Evolutionary conservation across 176 grass and related monocot genomes (phyloP).

Genomic region (Oropetium thomaeum): DNA sequence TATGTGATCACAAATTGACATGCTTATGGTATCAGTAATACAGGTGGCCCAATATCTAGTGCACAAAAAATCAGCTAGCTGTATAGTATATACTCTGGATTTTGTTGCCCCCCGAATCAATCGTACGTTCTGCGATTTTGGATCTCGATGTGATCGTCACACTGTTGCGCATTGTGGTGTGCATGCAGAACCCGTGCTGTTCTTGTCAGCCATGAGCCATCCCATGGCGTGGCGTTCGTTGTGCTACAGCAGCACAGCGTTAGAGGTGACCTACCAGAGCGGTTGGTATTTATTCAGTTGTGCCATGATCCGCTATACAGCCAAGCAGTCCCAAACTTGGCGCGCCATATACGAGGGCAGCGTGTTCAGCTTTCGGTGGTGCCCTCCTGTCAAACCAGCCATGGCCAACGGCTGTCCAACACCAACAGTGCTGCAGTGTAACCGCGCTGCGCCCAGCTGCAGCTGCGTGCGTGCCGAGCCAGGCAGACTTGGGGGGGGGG

Average conservation of each 20-base stretch:
- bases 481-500: not conserved
- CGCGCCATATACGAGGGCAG: not conserved
- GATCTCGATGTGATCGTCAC: conserved; percentile 24
- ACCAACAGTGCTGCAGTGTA: conserved; percentile 12
- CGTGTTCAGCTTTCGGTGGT: not conserved
- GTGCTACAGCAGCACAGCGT: conserved; percentile 22
- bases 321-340: too few relatives aligned
- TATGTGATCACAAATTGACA: conserved; percentile 12
- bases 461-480: not conserved
- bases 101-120: not conserved
- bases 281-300: conserved; percentile 6
- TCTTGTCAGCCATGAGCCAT: conserved; percentile 32
- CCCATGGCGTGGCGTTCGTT: not conserved
- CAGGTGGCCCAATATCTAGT: not conserved
- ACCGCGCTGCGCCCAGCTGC: too few relatives aligned
- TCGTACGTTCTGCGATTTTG: not conserved
- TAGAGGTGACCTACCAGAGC: not conserved
- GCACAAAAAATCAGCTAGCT: not conserved
- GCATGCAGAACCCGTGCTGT: conserved; percentile 9
- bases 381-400: not conserved
- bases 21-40: not conserved
- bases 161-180: conserved; percentile 11
- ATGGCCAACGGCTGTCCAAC: too few relatives aligned
- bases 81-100: not conserved
- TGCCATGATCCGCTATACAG: too few relatives aligned